Conservation (phyloP, 768 basidiomycete species). For the Gloeostereum incarnatum region DNA sequence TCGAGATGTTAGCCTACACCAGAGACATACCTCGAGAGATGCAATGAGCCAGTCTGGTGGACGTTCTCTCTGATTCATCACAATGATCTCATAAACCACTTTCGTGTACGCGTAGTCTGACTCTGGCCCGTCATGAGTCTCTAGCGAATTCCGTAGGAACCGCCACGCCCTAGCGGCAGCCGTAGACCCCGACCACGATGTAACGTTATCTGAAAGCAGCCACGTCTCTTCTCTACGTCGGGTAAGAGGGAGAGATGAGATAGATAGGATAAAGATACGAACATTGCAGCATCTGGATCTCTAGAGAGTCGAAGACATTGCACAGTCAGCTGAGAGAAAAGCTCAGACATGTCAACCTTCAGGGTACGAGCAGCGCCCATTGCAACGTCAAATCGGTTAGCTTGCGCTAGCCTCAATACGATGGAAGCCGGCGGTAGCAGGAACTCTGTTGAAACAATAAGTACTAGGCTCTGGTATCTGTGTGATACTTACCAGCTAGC, state of each 20-base stretch:
- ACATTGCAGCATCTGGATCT: constrained; percentile 53
- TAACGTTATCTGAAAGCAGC: constrained; percentile 73
- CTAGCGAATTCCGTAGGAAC: constrained; percentile 74
- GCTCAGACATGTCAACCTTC: constrained; percentile 77
- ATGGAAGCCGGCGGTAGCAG: constrained; percentile 53
- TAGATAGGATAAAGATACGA: constrained; percentile 15
- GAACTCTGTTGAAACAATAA: constrained; percentile 30
- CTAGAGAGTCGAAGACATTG: constrained; percentile 74
- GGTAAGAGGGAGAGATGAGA: constrained; percentile 5
- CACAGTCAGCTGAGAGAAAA: constrained; percentile 69
- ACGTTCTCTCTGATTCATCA: constrained; percentile 52
- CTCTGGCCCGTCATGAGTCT: constrained; percentile 63
- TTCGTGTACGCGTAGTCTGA: constrained; percentile 75
- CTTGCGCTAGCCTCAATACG: constrained; percentile 70
- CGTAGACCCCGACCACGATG: constrained; percentile 81
- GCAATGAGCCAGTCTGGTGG: constrained; percentile 83
- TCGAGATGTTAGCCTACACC: neutral
- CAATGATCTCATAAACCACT: constrained; percentile 65
- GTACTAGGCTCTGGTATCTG: constrained; percentile 4
- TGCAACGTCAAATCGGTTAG: constrained; percentile 72
- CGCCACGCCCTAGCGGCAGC: constrained; percentile 78
- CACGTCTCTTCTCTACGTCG: constrained; percentile 63
- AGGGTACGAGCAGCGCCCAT: constrained; percentile 68
- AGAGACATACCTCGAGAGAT: constrained; percentile 50
- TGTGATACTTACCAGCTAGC: constrained; percentile 47